Evolutionary conservation across 805 yeast species (phyloP).

Genomic region (Candida sanyiensis): DNA sequence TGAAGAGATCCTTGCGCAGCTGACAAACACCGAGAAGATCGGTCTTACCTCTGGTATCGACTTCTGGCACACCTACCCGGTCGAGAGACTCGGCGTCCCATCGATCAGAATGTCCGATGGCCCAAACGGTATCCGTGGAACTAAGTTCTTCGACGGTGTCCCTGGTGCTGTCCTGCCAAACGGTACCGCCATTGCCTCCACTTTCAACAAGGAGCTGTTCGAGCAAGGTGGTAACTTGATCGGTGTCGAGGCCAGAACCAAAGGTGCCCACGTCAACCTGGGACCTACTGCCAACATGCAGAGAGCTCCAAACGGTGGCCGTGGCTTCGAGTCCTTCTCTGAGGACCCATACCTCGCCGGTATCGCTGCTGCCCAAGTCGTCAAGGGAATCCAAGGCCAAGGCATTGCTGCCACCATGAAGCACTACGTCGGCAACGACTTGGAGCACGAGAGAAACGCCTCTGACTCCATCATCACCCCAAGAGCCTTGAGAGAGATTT

Average conservation of each 20-base stretch:
- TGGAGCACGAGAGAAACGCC: conserved; percentile 47
- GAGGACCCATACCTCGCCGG: conserved; percentile 56
- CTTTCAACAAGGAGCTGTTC: conserved; percentile 47
- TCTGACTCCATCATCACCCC: conserved; percentile 47
- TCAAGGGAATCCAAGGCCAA: conserved; percentile 49
- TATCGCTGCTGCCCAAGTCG: conserved; percentile 39
- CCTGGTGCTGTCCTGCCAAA: conserved; percentile 54
- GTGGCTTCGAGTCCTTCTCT: conserved; percentile 56
- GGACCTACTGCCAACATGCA: conserved; percentile 51
- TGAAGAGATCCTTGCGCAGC: conserved; percentile 17
- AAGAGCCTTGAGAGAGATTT: conserved; percentile 61
- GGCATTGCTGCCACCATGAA: conserved; percentile 52
- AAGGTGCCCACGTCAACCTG: conserved; percentile 45
- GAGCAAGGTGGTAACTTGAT: conserved; percentile 45
- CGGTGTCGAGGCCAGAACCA: conserved; percentile 49
- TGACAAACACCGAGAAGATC: conserved; percentile 26
- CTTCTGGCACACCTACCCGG: conserved; percentile 44
- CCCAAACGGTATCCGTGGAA: conserved; percentile 61
- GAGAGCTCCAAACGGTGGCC: conserved; percentile 54
- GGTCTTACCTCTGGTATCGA: conserved; percentile 38
- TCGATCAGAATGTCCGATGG: conserved; percentile 49
- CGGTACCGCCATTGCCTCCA: conserved; percentile 55
- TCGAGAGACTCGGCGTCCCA: conserved; percentile 39
- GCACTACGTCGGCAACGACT: conserved; percentile 60
- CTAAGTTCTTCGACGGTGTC: conserved; percentile 43